Conservation (phyloP, 2,329 filamentous ascomycete genomes). For the Fusarium bulbicola region DNA sequence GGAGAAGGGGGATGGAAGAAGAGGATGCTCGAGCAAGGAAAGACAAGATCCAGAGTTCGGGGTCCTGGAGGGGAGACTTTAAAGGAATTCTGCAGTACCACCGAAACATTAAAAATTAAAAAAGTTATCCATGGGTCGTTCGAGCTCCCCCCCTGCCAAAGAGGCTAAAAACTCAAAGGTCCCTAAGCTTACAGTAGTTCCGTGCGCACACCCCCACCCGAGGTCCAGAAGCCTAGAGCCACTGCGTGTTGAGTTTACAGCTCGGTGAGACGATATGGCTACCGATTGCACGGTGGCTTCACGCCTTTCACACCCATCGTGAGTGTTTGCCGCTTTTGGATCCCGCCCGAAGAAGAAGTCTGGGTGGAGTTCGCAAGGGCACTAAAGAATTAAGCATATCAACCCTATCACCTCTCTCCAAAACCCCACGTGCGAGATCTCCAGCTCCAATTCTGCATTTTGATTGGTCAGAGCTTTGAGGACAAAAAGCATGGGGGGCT, state of each 20-base stretch:
- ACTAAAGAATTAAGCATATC: constrained; percentile 34
- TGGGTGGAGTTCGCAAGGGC: not conserved
- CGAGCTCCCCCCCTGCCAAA: not conserved
- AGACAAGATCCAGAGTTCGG: not conserved
- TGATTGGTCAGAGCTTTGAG: constrained; percentile 1
- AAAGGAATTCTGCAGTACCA: constrained; percentile 16
- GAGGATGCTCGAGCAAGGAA: constrained; percentile 26
- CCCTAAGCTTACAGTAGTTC: not conserved
- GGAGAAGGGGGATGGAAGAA: constrained; percentile 4
- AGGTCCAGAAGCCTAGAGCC: constrained; percentile 14
- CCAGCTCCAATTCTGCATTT: rapidly evolving
- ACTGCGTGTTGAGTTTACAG: not conserved
- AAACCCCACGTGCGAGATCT: constrained; percentile 31
- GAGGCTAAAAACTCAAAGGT: constrained; percentile 7
- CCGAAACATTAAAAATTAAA: not conserved
- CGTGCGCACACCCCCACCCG: constrained; percentile 4
- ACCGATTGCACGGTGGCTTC: constrained; percentile 24
- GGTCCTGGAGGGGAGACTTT: constrained; percentile 26
- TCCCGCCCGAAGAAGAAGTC: not conserved
- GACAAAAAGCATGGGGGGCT: not conserved
- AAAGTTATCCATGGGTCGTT: not conserved
- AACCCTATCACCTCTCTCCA: constrained; percentile 20
- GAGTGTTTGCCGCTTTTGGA: constrained; percentile 22
- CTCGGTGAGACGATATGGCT: constrained; percentile 39
- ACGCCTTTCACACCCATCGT: constrained; percentile 9